These are phyloP conservation scores for Avena insularis DNA, from an alignment of 176 grass and related monocot genomes.

Conservation along the genomic window DNA sequence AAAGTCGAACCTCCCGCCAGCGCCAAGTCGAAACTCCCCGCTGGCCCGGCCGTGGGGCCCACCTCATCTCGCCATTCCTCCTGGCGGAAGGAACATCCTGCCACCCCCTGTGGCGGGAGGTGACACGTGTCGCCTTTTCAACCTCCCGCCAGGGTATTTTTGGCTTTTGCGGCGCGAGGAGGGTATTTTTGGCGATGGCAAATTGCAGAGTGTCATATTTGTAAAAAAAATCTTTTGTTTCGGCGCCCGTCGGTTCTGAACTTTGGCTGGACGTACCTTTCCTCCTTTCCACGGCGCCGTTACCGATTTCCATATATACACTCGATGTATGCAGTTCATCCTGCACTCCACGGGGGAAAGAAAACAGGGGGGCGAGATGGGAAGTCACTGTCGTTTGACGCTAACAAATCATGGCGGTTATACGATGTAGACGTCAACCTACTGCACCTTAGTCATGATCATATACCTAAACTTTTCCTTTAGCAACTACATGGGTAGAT, in stretches of 20 bases:
- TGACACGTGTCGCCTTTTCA: no score
- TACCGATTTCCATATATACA: not conserved
- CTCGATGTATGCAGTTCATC: slow-evolving; percentile 2
- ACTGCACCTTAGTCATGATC: not conserved
- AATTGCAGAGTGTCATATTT: no score
- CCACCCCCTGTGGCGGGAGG: no score
- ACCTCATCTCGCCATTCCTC: no score
- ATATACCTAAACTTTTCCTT: not conserved
- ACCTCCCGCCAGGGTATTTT: no score
- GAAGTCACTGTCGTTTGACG: not conserved
- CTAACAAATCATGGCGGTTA: not conserved
- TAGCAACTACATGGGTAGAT: no score
- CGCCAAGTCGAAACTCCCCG: no score
- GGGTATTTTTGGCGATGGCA: no score
- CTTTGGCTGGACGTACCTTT: not conserved
- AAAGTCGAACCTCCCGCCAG: no score
- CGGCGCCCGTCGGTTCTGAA: not conserved
- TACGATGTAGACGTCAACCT: not conserved
- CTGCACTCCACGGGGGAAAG: not conserved
- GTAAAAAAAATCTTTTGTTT: not conserved
- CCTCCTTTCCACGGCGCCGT: not conserved
- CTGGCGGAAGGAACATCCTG: no score
- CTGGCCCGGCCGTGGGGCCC: no score
- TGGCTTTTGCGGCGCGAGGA: no score
- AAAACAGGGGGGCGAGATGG: not conserved